Evolutionary conservation across 495 filamentous ascomycete species (phyloP).

Genomic region (Penicillium waksmanii): DNA sequence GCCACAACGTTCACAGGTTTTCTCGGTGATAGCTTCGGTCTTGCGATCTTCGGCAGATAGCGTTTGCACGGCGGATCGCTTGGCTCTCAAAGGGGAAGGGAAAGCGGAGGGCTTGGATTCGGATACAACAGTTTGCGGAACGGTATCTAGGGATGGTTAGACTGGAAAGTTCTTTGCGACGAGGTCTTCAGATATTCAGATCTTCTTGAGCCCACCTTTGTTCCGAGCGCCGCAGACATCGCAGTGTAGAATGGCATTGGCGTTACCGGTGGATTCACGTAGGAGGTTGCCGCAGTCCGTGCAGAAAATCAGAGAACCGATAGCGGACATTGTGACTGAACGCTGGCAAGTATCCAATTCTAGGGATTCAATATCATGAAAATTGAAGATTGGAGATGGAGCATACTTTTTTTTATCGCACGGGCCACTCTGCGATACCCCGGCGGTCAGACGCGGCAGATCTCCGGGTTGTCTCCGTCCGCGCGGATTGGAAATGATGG

Average conservation of each 20-base stretch:
- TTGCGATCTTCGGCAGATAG: conserved; percentile 77
- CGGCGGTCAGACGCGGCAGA: conserved; percentile 44
- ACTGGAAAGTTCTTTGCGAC: background rate
- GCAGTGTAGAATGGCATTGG: conserved; percentile 76
- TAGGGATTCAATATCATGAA: background rate
- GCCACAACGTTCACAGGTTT: conserved; percentile 80
- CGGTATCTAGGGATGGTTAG: conserved; percentile 61
- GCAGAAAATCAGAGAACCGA: conserved; percentile 92
- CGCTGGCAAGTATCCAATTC: too few species aligned
- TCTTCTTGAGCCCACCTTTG: conserved; percentile 61
- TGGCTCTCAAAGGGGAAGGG: conserved; percentile 82
- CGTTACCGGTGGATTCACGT: conserved; percentile 73
- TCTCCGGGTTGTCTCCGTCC: background rate
- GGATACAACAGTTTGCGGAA: conserved; percentile 80
- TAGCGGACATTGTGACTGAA: conserved; percentile 77
- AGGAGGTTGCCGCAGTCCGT: conserved; percentile 91
- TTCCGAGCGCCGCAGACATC: conserved; percentile 83
- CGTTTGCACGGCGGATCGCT: conserved; percentile 81
- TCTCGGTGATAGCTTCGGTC: conserved; percentile 70
- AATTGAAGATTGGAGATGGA: background rate
- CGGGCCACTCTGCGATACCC: conserved; percentile 34
- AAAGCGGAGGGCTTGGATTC: conserved; percentile 83
- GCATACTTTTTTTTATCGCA: conserved; percentile 37
- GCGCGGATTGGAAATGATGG: conserved; percentile 24
- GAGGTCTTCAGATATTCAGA: background rate